Evolutionary conservation across 2,329 filamentous ascomycete genomes (phyloP), one percentile per base, ranked within the genome.

Genomic region (Blumeriella jaapii): DNA sequence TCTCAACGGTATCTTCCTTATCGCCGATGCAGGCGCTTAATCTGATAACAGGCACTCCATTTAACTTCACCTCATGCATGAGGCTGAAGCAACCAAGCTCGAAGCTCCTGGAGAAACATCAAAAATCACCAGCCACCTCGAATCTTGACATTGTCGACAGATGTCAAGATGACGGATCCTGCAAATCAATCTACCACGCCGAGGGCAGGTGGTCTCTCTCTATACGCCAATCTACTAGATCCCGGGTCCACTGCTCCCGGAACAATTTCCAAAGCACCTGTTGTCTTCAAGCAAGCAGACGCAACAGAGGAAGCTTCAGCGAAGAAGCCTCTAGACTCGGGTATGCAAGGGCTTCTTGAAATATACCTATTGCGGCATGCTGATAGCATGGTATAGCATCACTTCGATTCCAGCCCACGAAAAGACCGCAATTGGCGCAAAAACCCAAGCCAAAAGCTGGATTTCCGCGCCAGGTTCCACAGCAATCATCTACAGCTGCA

Each of bases 381-480:
- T 74, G 61, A 71, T 63, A 57, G 2, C 10, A 5, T 10, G 13
- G 11, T 40, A 43, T 39, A 71, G 67, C 71, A 58, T 74, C 82
- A 52, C 68, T 93, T 44, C 80, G 81, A 58, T 93, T 93, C 63
- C 84, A 93, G 57, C 85, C 85, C 33, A 86, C 86, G 47, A 82
- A 82, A 52, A 74, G 83, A 42, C 82, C 83, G 15, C 75, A 85
- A 51, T 49, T 79, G 62, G 54, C 71, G 55, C 58, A 70, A 36
- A 77, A 74, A 48, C 53, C 69, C 26, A 77, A 75, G 51, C 54
- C 67, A 23, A 89, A 86, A 54, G 60, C 71, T 5, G 59, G 65
- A 34, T 70, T 82, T 34, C 63, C 66, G 17, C 39, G 55, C n/a
- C 42, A 46, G 18, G 39, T 55, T n/a, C 43, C 51, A 19, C 40